phyloP scores from a whole-genome alignment of 169 alveolate genomes.

The Cryptosporidium xiaoi region DNA sequence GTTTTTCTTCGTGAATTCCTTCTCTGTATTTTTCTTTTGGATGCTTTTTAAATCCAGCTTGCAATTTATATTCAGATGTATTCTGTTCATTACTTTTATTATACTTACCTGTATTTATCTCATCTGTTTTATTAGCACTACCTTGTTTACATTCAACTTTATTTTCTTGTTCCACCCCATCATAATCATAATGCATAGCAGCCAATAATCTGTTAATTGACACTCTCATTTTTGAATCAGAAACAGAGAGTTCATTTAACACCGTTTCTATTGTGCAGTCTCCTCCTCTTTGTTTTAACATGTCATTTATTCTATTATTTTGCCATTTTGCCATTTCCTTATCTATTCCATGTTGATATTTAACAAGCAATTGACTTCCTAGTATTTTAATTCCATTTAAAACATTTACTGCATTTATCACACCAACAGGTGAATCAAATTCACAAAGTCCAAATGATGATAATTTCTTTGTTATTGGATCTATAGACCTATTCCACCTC shows the following conservation, averaged over 20 bases:
- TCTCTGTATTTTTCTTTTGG: constrained; percentile 29
- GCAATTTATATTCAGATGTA: neutral
- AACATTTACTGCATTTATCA: constrained; percentile 75
- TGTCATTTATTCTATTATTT: constrained; percentile 53
- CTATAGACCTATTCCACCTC: constrained; percentile 80
- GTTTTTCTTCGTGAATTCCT: constrained; percentile 1
- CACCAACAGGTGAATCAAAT: constrained; percentile 79
- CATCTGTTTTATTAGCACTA: neutral
- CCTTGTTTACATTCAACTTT: neutral
- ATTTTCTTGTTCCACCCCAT: neutral
- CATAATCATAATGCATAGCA: constrained; percentile 25
- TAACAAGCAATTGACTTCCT: constrained; percentile 27
- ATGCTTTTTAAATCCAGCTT: constrained; percentile 1
- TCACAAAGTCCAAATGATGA: constrained; percentile 82
- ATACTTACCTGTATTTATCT: neutral
- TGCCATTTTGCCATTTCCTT: constrained; percentile 59
- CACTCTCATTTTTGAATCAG: constrained; percentile 20
- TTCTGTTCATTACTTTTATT: neutral
- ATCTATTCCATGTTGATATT: constrained; percentile 71
- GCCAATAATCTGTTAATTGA: constrained; percentile 32
- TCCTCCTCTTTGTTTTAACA: constrained; percentile 57
- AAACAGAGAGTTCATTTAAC: constrained; percentile 32
- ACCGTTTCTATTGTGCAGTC: constrained; percentile 70
- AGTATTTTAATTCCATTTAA: constrained; percentile 75
- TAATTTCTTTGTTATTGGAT: constrained; percentile 79